phyloP scores from a whole-genome alignment of 139 green algal genomes.

The Deuterostichococcus epilithicus region DNA sequence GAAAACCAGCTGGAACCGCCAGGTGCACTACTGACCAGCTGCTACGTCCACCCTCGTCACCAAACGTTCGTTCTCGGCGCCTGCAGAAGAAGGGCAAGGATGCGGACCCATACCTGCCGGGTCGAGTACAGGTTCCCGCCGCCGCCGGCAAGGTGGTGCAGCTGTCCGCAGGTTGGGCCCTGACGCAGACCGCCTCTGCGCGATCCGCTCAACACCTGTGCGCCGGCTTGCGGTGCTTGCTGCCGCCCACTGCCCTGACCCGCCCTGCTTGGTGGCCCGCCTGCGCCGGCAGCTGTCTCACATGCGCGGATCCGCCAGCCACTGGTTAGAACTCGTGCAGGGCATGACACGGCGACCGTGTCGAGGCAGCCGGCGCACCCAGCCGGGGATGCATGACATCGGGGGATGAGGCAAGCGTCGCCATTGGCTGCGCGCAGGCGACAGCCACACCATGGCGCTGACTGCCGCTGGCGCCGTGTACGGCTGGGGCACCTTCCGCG shows the following conservation, averaged over 20 bases:
- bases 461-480: conserved; percentile 62
- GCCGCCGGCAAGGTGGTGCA: conserved; percentile 46
- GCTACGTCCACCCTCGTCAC: too few relatives aligned
- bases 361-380: too few relatives aligned
- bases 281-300: background rate
- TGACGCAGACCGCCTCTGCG: too few relatives aligned
- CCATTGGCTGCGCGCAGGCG: conserved; percentile 37
- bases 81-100: background rate
- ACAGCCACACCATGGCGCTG: conserved; percentile 79
- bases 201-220: too few relatives aligned
- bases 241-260: background rate
- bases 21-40: too few relatives aligned
- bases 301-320: background rate
- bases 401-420: background rate
- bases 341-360: too few relatives aligned
- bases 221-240: background rate
- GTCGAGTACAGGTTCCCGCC: conserved; percentile 36
- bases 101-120: conserved; percentile 40
- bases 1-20: too few relatives aligned
- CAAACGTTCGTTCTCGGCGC: background rate
- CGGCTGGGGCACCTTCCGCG: conserved; percentile 85
- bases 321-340: background rate
- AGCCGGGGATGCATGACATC: too few relatives aligned
- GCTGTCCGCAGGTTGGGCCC: conserved; percentile 38
- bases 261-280: background rate